Percentiles rank a stretch among this genome's conserved stretches.
phyloP scores from a whole-genome alignment of 2,329 filamentous ascomycete species.

The Neofusicoccum cordaticola region DNA sequence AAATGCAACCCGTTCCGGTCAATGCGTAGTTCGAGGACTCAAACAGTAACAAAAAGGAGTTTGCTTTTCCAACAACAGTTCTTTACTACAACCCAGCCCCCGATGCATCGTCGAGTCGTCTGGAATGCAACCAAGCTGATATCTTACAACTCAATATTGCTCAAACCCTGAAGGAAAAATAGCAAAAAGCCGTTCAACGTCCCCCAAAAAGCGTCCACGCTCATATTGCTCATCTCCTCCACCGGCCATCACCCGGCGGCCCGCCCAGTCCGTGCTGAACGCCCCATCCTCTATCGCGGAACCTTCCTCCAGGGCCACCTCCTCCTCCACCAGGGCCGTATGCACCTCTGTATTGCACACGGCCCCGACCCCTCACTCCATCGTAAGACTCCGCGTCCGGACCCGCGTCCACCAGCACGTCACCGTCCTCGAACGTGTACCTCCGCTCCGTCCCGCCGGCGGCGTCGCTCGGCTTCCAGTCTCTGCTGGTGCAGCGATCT shows the following conservation, averaged over 20 bases:
- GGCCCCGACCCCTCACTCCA: constrained; percentile 19
- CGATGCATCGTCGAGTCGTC: too few species aligned
- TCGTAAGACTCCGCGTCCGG: constrained; percentile 28
- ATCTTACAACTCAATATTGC: neutral
- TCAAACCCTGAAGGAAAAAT: neutral
- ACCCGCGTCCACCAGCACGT: constrained; percentile 42
- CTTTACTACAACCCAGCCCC: too few species aligned
- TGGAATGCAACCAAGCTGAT: neutral
- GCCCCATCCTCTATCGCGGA: constrained; percentile 17
- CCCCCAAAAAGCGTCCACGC: neutral
- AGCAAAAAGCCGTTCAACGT: neutral
- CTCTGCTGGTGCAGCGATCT: constrained; percentile 42
- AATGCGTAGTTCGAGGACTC: too few species aligned
- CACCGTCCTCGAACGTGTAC: constrained; percentile 45
- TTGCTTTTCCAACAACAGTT: too few species aligned
- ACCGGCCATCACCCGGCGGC: neutral
- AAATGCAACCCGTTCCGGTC: too few species aligned
- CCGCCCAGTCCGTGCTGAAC: constrained; percentile 7
- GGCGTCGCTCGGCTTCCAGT: constrained; percentile 32
- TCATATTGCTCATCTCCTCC: constrained; percentile 1
- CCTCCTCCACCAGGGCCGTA: constrained; percentile 21
- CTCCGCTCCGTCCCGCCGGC: constrained; percentile 27
- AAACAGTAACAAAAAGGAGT: too few species aligned
- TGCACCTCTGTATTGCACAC: constrained; percentile 20
- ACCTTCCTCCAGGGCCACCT: constrained; percentile 20